phyloP scores from a whole-genome alignment of 2,329 filamentous ascomycete genomes.

The Myriosclerotinia duriaeana region DNA sequence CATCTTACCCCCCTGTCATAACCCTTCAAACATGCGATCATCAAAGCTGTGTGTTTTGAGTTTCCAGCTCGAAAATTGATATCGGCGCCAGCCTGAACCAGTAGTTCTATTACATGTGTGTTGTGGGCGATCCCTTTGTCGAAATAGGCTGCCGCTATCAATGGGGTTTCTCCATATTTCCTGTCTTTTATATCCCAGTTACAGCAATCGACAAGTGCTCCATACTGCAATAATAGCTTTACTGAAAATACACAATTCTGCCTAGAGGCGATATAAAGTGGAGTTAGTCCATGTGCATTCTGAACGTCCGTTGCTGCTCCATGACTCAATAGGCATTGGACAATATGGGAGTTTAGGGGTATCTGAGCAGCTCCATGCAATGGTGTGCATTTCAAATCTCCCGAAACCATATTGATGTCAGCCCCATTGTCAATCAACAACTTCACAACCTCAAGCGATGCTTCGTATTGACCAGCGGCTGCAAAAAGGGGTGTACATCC shows the following conservation, averaged over 20 bases:
- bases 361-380: conserved; percentile 21
- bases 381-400: conserved; percentile 17
- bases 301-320: conserved; percentile 19
- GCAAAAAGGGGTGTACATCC: conserved; percentile 20
- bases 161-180: conserved; percentile 22
- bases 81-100: conserved; percentile 21
- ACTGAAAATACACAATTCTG: conserved; percentile 22
- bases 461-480: conserved; percentile 11
- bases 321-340: conserved; percentile 20
- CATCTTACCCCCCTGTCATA: conserved; percentile 21
- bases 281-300: conserved; percentile 20
- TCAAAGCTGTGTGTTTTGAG: conserved; percentile 19
- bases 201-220: conserved; percentile 12
- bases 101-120: conserved; percentile 19
- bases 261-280: conserved; percentile 22
- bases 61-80: conserved; percentile 16
- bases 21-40: conserved; percentile 18
- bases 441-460: conserved; percentile 18
- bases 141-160: conserved; percentile 23
- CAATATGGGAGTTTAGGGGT: conserved; percentile 3
- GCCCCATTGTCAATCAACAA: conserved; percentile 16
- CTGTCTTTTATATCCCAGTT: conserved; percentile 23
- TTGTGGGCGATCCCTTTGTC: conserved; percentile 22
- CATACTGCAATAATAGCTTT: conserved; percentile 15
- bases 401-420: conserved; percentile 13